Evolutionary conservation across 2,329 filamentous ascomycete species (phyloP).

Genomic region (Coniella lustricola): DNA sequence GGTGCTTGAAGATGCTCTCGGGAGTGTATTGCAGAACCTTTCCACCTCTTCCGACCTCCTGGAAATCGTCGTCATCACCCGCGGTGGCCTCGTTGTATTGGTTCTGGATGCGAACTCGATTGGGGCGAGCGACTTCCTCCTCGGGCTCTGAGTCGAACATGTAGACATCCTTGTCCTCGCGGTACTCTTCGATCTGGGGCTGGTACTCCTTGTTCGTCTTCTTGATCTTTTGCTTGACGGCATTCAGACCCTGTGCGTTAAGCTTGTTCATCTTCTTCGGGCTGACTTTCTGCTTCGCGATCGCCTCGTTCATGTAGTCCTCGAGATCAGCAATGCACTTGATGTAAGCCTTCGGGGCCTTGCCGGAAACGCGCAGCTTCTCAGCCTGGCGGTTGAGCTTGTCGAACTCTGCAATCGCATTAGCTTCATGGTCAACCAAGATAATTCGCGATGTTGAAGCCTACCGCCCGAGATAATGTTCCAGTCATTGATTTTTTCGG

Average conservation of each 20-base stretch:
- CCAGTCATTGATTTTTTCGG: slow-evolving; percentile 97
- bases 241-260: slow-evolving; percentile 88
- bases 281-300: slow-evolving; percentile 91
- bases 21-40: slow-evolving; percentile 87
- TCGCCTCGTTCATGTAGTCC: slow-evolving; percentile 86
- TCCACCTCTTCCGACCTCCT: slow-evolving; percentile 81
- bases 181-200: slow-evolving; percentile 78
- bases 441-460: slow-evolving; percentile 23
- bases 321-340: slow-evolving; percentile 90
- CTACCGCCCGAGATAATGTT: slow-evolving; percentile 80
- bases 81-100: slow-evolving; percentile 38
- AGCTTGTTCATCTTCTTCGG: slow-evolving; percentile 99
- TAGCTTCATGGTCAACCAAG: slow-evolving; percentile 10
- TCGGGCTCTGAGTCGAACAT: slow-evolving; percentile 75
- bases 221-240: slow-evolving; percentile 96
- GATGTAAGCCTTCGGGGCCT: slow-evolving; percentile 84
- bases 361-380: slow-evolving; percentile 70
- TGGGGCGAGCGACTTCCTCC: slow-evolving; percentile 52
- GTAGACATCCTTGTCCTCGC: slow-evolving; percentile 76
- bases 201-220: slow-evolving; percentile 97
- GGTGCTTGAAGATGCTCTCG: slow-evolving; percentile 96
- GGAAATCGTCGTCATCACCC: slow-evolving; percentile 73
- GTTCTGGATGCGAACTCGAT: slow-evolving; percentile 43
- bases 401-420: slow-evolving; percentile 65
- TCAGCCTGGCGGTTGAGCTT: slow-evolving; percentile 82